These are phyloP conservation scores for Neopestalotiopsis sp. DNA, from an alignment of 2,329 filamentous ascomycete genomes.

Conservation along the genomic window DNA sequence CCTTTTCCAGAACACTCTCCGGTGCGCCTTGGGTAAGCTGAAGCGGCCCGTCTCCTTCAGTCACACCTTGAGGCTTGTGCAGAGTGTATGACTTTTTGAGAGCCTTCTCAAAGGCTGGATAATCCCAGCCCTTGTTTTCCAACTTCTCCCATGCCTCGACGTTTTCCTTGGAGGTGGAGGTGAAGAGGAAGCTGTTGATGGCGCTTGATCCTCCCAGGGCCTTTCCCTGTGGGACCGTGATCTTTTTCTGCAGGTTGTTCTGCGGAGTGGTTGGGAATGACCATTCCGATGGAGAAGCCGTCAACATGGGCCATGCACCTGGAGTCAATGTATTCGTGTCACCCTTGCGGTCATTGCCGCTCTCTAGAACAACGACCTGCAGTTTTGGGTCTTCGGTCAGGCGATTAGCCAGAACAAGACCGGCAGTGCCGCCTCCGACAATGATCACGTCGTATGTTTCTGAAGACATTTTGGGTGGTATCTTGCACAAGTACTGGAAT, in stretches of 20 bases:
- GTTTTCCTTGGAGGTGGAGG: constrained; percentile 17
- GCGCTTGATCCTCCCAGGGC: constrained; percentile 25
- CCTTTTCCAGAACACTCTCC: constrained; percentile 17
- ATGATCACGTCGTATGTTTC: background rate
- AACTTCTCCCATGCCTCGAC: constrained; percentile 24
- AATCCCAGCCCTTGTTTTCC: constrained; percentile 27
- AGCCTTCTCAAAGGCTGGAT: constrained; percentile 22
- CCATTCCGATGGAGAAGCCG: constrained; percentile 21
- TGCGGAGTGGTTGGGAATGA: constrained; percentile 22
- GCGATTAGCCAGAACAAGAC: constrained; percentile 7
- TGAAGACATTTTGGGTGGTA: background rate
- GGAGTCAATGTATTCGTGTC: constrained; percentile 16
- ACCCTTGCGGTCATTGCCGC: background rate
- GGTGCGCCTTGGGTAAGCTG: constrained; percentile 16
- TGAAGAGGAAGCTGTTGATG: constrained; percentile 23
- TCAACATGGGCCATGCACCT: constrained; percentile 13
- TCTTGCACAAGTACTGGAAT: background rate
- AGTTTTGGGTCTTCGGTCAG: constrained; percentile 1
- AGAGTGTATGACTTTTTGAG: background rate
- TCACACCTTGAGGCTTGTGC: constrained; percentile 1
- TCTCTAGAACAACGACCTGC: constrained; percentile 6
- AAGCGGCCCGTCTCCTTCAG: constrained; percentile 16
- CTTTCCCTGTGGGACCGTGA: constrained; percentile 19
- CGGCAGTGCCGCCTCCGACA: background rate
- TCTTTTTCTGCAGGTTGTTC: background rate